Evolutionary conservation across 768 basidiomycete genomes (phyloP).

Genomic region (Lentinus tigrinus): DNA sequence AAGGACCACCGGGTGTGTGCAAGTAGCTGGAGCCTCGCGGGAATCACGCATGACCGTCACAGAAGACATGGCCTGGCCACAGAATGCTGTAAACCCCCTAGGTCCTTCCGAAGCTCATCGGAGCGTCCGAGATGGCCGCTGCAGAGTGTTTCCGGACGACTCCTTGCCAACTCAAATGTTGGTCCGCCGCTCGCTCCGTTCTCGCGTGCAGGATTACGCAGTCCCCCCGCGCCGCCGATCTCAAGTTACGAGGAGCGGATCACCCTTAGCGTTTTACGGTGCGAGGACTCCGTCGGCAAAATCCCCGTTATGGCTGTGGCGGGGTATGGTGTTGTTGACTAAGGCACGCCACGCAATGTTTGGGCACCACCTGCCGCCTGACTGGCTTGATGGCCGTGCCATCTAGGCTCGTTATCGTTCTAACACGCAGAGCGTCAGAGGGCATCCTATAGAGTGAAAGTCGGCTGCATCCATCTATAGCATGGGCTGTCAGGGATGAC

Average conservation of each 20-base stretch:
- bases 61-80: neutral
- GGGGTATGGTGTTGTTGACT: neutral
- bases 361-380: too few relatives aligned
- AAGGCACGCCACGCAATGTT: too few relatives aligned
- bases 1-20: neutral
- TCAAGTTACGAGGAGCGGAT: neutral
- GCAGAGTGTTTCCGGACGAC: slow-evolving; percentile 10
- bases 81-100: neutral
- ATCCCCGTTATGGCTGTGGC: neutral
- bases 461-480: neutral
- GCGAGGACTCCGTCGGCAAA: neutral
- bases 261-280: neutral
- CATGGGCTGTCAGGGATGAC: neutral
- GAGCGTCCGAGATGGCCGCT: slow-evolving; percentile 15
- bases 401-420: neutral
- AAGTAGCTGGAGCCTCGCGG: slow-evolving; percentile 11
- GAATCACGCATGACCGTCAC: slow-evolving; percentile 12
- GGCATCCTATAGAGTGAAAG: too few relatives aligned
- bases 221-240: neutral
- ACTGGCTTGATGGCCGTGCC: neutral
- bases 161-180: neutral
- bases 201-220: neutral
- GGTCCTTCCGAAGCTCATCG: slow-evolving; percentile 11
- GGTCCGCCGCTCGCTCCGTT: neutral
- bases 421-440: too few relatives aligned